Evolutionary conservation across 2,329 filamentous ascomycete genomes (phyloP).

Genomic region (Diaporthe eres): DNA sequence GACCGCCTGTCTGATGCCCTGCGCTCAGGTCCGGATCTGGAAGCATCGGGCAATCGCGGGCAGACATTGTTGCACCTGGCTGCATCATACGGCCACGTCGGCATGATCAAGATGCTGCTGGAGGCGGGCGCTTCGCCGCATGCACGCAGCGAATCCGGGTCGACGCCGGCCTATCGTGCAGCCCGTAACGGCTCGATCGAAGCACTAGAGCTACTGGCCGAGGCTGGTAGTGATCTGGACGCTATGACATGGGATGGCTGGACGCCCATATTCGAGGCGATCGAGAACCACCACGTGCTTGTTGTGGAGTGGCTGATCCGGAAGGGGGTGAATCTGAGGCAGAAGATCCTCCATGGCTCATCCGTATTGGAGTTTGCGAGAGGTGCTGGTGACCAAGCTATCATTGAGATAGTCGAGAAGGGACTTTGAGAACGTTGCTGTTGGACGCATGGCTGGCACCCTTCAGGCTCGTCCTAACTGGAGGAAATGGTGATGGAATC

Average conservation of each 20-base stretch:
- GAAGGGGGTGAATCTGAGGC: constrained; percentile 3
- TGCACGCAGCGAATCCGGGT: not conserved
- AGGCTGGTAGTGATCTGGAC: not conserved
- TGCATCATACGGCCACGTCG: not conserved
- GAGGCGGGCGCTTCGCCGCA: constrained; percentile 1
- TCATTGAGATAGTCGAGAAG: constrained; percentile 1
- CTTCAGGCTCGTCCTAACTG: not conserved
- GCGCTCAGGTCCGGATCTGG: not conserved
- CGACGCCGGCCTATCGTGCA: not conserved
- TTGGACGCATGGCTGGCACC: not conserved
- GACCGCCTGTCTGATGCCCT: not conserved
- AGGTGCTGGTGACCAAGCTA: not conserved
- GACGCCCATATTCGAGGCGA: not conserved
- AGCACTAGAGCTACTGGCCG: not conserved
- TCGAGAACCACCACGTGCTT: not conserved
- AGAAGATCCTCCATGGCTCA: not conserved
- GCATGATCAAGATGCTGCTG: constrained; percentile 6
- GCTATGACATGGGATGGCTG: not conserved
- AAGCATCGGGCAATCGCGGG: not conserved
- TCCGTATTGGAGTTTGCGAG: not conserved
- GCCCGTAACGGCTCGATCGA: not conserved
- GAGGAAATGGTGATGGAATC: not conserved
- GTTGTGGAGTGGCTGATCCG: constrained; percentile 3
- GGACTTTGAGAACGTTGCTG: not conserved
- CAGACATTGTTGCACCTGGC: constrained; percentile 4